Evolutionary conservation across 768 basidiomycete genomes (phyloP).

Genomic region (Sarcodon aspratus): DNA sequence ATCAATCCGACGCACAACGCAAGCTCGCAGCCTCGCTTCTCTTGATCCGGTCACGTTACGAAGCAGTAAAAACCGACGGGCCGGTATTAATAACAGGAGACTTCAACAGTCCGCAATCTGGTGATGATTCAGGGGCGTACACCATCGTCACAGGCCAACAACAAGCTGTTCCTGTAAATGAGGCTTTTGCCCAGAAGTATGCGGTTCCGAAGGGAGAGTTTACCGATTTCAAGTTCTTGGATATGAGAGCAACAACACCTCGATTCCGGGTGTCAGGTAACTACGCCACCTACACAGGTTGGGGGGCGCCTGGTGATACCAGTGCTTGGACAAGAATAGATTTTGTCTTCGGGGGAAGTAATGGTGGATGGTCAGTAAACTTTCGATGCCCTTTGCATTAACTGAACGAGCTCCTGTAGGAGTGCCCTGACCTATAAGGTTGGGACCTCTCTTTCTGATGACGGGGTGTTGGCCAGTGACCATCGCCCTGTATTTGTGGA

Average conservation of each 20-base stretch:
- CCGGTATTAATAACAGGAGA: conserved; percentile 42
- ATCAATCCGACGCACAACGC: conserved; percentile 40
- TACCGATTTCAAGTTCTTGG: conserved; percentile 29
- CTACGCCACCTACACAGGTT: conserved; percentile 43
- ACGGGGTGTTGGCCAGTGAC: conserved; percentile 43
- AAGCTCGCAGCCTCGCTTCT: conserved; percentile 40
- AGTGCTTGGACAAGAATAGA: conserved; percentile 32
- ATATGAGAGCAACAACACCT: conserved; percentile 30
- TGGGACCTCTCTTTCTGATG: conserved; percentile 30
- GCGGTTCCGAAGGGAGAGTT: conserved; percentile 19
- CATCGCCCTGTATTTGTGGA: conserved; percentile 44
- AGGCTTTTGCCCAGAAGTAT: conserved; percentile 30
- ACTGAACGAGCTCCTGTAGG: conserved; percentile 15
- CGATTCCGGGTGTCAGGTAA: conserved; percentile 29
- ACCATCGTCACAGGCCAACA: conserved; percentile 32
- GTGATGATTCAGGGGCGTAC: conserved; percentile 37
- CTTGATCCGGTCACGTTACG: conserved; percentile 36
- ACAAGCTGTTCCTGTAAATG: conserved; percentile 28
- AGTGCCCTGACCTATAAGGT: conserved; percentile 26
- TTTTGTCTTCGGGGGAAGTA: conserved; percentile 40
- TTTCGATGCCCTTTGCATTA: neutral
- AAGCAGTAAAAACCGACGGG: conserved; percentile 25
- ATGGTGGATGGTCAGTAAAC: conserved; percentile 28
- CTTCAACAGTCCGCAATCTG: conserved; percentile 40
- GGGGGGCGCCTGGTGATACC: conserved; percentile 27